Conservation (phyloP, 23 red algal species). For the Cyanidium caldarium region DNA sequence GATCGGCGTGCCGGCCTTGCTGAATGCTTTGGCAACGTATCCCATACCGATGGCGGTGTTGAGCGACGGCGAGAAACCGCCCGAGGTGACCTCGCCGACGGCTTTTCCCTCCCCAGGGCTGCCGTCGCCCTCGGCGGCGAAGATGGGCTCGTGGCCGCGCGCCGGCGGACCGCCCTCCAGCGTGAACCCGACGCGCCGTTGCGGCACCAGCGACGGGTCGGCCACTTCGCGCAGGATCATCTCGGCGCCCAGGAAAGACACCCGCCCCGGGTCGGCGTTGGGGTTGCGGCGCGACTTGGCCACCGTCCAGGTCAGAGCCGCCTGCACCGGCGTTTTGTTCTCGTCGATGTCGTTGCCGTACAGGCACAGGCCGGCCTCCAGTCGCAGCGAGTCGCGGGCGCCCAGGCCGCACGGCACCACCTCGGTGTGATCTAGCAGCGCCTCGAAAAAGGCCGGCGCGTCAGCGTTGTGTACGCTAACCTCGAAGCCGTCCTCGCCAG, state of each 20-base stretch:
- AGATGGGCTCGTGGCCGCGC: slow-evolving; percentile 16
- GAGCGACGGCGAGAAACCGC: slow-evolving; percentile 53
- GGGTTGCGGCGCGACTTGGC: slow-evolving; percentile 43
- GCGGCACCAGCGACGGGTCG: slow-evolving; percentile 16
- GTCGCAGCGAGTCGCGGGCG: slow-evolving; percentile 67
- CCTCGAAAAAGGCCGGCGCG: slow-evolving; percentile 37
- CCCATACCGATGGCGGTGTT: slow-evolving; percentile 84
- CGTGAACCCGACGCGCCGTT: slow-evolving; percentile 52
- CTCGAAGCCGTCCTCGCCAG: slow-evolving; percentile 97
- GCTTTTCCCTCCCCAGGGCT: too few relatives aligned
- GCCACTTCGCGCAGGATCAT: slow-evolving; percentile 64
- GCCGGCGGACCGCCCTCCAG: slow-evolving; percentile 77
- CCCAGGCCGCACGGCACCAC: slow-evolving; percentile 65
- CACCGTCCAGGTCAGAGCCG: slow-evolving; percentile 72
- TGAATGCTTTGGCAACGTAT: slow-evolving; percentile 64
- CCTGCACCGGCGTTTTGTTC: slow-evolving; percentile 75
- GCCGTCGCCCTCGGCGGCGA: slow-evolving; percentile 15
- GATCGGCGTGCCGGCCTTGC: slow-evolving; percentile 53
- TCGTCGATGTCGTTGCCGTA: slow-evolving; percentile 99
- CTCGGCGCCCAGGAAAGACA: slow-evolving; percentile 50
- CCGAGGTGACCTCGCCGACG: slow-evolving; percentile 62
- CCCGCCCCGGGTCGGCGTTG: slow-evolving; percentile 30
- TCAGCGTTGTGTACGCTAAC: slow-evolving; percentile 43
- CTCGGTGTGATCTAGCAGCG: slow-evolving; percentile 25
- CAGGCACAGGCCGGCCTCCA: slow-evolving; percentile 89